phyloP scores from a whole-genome alignment of 495 filamentous ascomycete species.

The Aspergillus mulundensis region DNA sequence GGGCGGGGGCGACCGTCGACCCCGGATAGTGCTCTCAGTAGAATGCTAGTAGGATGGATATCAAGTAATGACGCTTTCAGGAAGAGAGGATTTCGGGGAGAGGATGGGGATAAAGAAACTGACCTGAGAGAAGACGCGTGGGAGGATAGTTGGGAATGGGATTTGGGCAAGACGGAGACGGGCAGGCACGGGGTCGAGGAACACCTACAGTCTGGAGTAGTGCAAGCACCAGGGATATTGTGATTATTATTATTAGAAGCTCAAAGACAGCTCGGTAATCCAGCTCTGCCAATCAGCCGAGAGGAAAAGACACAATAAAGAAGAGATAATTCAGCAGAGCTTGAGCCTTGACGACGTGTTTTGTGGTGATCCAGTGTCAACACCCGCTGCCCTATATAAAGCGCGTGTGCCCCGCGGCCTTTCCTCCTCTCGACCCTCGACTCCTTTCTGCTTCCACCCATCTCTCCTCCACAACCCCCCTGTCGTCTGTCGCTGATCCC shows the following conservation, averaged over 20 bases:
- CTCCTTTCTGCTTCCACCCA: constrained; percentile 25
- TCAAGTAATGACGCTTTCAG: background rate
- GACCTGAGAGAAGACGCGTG: constrained; percentile 7
- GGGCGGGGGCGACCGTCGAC: background rate
- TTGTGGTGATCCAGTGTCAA: constrained; percentile 44
- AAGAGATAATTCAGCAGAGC: constrained; percentile 10
- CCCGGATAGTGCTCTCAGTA: background rate
- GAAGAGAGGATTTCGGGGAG: background rate
- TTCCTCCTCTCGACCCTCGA: constrained; percentile 30
- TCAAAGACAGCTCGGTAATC: constrained; percentile 4
- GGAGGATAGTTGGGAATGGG: too few relatives aligned
- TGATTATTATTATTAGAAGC: background rate
- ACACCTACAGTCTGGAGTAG: too few relatives aligned
- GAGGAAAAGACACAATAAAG: constrained; percentile 12
- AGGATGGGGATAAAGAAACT: background rate
- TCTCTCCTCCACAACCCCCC: constrained; percentile 2
- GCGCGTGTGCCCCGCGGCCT: constrained; percentile 47
- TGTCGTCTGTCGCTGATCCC: constrained; percentile 17
- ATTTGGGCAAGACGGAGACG: too few relatives aligned
- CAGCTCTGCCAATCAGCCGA: constrained; percentile 12
- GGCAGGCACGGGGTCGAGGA: background rate
- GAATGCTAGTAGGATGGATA: background rate
- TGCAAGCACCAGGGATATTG: background rate
- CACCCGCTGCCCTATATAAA: constrained; percentile 51
- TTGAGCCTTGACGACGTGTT: constrained; percentile 27